Base-by-base conservation (phyloP, 768 basidiomycete species). In the Mycena vitilis region DNA sequence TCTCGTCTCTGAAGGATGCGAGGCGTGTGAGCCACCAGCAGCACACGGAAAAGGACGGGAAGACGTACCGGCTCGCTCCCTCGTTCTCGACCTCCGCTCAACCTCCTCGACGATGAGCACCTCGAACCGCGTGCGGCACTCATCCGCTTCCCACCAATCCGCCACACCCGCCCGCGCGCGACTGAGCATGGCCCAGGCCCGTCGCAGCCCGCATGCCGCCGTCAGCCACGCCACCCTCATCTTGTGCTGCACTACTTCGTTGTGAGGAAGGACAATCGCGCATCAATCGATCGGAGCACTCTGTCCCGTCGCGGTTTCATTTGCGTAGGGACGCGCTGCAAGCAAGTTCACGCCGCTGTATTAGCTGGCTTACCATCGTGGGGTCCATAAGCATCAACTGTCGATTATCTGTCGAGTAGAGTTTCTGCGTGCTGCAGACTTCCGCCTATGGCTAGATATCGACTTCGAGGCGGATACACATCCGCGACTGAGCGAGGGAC, bases 141-240 rank as follows among this genome's bases (percentile, higher is more conserved):
- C 95, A 75, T 94, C 94, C 42, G 92, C 89, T 76, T 98, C 97
- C 40, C 85, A 86, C 95, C 96, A 99, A 76, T 98, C 52, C 96
- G 82, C 96, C 97, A 99, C 4, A 96, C 92, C 36, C 90, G 81
- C 20, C 91, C 25, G 88, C 88, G n/a, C 90, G 84, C 8, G 90
- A 66, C 91, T 87, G 90, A 92, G 12, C 88, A 89, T 4, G 92
- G 84, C 3, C 93, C 23, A 93, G 81, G 1, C 94, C 95, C 4
- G 93, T 94, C 80, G 92, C 92, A 73, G 94, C 93, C 77, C 94
- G 93, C 76, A 91, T 69, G 63, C 87, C 88, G 71, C 78, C 82
- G 54, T 90, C 88, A 11, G 88, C 89, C 49, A 98, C 85, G 36
- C 99, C 89, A n/a, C 97, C 95, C 89, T 98, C 96, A 73, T 94